A percentile compares a stretch with the other conserved stretches of the same genome.
These are phyloP conservation scores for Tetrapyrgos nigripes DNA, from an alignment of 1,284 basidiomycete species.

Conservation along the genomic window DNA sequence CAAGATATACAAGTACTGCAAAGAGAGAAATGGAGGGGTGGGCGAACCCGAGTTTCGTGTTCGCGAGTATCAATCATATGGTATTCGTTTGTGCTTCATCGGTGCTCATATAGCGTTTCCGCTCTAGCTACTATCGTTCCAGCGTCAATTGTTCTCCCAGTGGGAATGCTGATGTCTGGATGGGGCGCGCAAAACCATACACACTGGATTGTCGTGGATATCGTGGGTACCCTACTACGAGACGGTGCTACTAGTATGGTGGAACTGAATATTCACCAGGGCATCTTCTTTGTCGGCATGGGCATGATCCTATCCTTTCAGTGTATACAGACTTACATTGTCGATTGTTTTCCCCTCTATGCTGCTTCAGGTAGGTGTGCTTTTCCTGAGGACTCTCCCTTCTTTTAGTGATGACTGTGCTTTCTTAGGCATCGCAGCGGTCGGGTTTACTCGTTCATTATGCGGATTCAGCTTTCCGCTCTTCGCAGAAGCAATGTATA, in stretches of 20 bases:
- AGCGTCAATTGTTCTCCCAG: conserved; percentile 55
- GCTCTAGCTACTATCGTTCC: conserved; percentile 63
- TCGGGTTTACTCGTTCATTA: conserved; percentile 60
- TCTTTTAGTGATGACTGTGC: conserved; percentile 10
- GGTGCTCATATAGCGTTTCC: conserved; percentile 7
- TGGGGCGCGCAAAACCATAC: conserved; percentile 60
- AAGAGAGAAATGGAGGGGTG: conserved; percentile 54
- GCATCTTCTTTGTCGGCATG: conserved; percentile 59
- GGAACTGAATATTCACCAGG: conserved; percentile 43
- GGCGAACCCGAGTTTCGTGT: conserved; percentile 67
- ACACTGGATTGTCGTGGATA: conserved; percentile 74
- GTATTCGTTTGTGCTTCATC: conserved; percentile 5
- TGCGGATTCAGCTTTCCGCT: conserved; percentile 73
- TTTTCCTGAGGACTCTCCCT: conserved; percentile 24
- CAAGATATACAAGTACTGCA: conserved; percentile 56
- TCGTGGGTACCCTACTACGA: conserved; percentile 45
- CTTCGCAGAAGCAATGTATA: conserved; percentile 72
- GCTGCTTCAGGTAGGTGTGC: conserved; percentile 60
- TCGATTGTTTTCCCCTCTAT: conserved; percentile 71
- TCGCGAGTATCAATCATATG: conserved; percentile 32
- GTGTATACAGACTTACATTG: conserved; percentile 66
- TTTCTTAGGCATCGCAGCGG: conserved; percentile 59
- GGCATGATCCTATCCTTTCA: conserved; percentile 65
- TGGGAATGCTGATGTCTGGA: conserved; percentile 66
- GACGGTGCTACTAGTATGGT: background rate